phyloP scores from a whole-genome alignment of 192 early-diverging fungal genomes.

The Coemansia sp. region DNA sequence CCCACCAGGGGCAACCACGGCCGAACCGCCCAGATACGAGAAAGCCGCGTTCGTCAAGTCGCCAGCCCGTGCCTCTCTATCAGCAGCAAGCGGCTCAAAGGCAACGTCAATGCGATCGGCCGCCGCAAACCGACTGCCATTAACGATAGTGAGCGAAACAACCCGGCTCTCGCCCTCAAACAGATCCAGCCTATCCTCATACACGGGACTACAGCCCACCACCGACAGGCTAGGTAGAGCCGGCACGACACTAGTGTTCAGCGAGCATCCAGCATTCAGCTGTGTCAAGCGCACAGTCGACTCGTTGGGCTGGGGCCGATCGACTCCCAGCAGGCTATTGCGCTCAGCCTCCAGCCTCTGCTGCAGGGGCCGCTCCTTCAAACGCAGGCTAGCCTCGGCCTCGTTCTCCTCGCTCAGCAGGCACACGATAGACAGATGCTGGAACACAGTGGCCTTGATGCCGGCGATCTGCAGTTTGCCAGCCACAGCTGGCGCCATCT shows the following conservation, averaged over 20 bases:
- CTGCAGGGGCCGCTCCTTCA: slow-evolving; percentile 19
- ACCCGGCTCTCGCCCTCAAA: slow-evolving; percentile 39
- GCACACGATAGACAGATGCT: slow-evolving; percentile 28
- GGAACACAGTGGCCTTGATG: slow-evolving; percentile 26
- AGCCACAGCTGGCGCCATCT: slow-evolving; percentile 10
- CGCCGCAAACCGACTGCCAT: slow-evolving; percentile 14
- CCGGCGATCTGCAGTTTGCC: slow-evolving; percentile 29
- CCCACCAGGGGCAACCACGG: neutral
- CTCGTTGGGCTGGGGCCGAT: neutral
- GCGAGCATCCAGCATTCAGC: slow-evolving; percentile 16
- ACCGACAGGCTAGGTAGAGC: slow-evolving; percentile 26
- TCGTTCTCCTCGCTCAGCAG: slow-evolving; percentile 23
- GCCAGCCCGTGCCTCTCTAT: slow-evolving; percentile 14
- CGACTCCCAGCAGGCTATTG: slow-evolving; percentile 17
- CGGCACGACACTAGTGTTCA: slow-evolving; percentile 24
- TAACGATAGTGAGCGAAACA: slow-evolving; percentile 27
- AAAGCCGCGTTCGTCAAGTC: slow-evolving; percentile 36
- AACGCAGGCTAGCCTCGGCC: slow-evolving; percentile 13
- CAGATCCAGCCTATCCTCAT: slow-evolving; percentile 35
- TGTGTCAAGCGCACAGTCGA: slow-evolving; percentile 22
- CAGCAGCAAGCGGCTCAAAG: slow-evolving; percentile 29
- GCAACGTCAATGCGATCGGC: slow-evolving; percentile 18
- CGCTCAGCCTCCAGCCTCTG: slow-evolving; percentile 40
- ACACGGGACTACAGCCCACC: slow-evolving; percentile 12
- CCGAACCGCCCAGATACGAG: slow-evolving; percentile 12